Evolutionary conservation across 306 rosid species (phyloP).

Genomic region (Gleditsia sinensis): DNA sequence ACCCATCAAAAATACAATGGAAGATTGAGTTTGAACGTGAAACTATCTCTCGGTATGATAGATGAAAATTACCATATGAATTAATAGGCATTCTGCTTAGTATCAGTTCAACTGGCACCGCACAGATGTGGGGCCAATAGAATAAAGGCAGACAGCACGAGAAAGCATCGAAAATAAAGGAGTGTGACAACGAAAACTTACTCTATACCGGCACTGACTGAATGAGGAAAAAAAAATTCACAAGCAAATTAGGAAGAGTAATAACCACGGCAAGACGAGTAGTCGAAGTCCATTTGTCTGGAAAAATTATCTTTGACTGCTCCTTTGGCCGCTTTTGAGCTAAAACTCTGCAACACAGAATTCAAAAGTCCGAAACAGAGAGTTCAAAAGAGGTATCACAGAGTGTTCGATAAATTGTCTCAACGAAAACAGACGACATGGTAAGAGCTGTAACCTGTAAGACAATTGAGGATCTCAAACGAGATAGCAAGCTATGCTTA

Average conservation of each 20-base stretch:
- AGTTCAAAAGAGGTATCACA: conserved; percentile 13
- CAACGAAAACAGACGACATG: not conserved
- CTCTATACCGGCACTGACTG: not conserved
- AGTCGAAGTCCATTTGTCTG: not conserved
- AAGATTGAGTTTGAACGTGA: not conserved
- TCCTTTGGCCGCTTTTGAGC: conserved; percentile 16
- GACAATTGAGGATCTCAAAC: not conserved
- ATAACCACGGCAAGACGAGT: conserved; percentile 24
- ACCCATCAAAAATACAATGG: not conserved
- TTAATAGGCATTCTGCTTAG: conserved; percentile 16
- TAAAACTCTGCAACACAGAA: conserved; percentile 30
- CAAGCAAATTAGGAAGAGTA: not conserved
- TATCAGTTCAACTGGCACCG: not conserved
- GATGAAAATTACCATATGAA: not conserved
- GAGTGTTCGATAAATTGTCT: conserved; percentile 8
- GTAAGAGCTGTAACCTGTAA: not conserved
- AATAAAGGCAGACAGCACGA: not conserved
- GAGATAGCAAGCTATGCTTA: not conserved
- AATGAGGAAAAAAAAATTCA: not conserved
- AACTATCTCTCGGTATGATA: not conserved
- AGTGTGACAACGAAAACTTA: not conserved
- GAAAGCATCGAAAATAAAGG: not conserved
- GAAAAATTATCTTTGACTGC: not conserved
- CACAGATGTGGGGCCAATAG: not conserved
- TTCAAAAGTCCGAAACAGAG: not conserved